Conservation (phyloP, 1,139 yeast species). For the Candida tropicalis region DNA sequence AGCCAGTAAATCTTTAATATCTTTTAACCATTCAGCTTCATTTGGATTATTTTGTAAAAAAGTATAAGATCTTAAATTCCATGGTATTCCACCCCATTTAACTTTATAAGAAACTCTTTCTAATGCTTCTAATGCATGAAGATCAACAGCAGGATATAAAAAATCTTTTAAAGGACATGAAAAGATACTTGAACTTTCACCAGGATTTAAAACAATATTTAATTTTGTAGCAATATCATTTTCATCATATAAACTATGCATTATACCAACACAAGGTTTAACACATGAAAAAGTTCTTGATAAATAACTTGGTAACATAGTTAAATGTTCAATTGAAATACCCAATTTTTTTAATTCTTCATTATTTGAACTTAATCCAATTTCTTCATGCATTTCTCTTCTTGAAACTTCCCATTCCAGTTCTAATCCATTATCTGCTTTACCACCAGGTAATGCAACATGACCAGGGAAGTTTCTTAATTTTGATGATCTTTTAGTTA, state of each 20-base stretch:
- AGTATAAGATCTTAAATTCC: constrained; percentile 63
- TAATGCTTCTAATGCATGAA: constrained; percentile 42
- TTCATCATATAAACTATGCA: constrained; percentile 27
- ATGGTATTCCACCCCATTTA: constrained; percentile 72
- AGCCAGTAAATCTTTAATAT: constrained; percentile 56
- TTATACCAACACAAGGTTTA: constrained; percentile 75
- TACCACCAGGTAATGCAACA: constrained; percentile 89
- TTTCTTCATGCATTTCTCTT: constrained; percentile 85
- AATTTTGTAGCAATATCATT: constrained; percentile 31
- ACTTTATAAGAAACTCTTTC: constrained; percentile 43
- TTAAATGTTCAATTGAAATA: constrained; percentile 57
- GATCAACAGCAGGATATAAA: constrained; percentile 40
- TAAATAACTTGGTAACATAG: constrained; percentile 70
- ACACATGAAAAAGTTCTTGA: constrained; percentile 83
- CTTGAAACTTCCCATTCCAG: constrained; percentile 72
- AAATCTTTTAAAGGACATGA: constrained; percentile 70
- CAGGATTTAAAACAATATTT: constrained; percentile 59
- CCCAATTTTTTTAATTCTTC: constrained; percentile 45
- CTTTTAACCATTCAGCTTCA: constrained; percentile 66
- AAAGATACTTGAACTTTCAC: constrained; percentile 69
- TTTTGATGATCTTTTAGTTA: constrained; percentile 74
- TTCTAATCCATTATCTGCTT: constrained; percentile 68
- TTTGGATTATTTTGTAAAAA: constrained; percentile 57
- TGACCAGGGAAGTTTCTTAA: constrained; percentile 82
- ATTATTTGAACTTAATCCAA: constrained; percentile 65